Conservation (phyloP, 2,329 filamentous ascomycete species). For the Chrysoporthe austroafricana region DNA sequence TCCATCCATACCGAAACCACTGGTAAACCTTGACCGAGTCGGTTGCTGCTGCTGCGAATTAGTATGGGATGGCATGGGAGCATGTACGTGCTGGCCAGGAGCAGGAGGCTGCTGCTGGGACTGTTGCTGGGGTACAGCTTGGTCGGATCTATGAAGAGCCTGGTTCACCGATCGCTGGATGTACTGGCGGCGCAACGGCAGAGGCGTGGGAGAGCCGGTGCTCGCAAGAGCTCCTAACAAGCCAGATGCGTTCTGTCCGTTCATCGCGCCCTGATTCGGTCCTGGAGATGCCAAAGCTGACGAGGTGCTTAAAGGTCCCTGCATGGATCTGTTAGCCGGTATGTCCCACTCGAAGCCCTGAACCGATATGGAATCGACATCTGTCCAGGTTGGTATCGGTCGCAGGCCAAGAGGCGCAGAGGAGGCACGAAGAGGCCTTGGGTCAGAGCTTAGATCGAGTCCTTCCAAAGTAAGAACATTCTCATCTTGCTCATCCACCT, state of each 20-base stretch:
- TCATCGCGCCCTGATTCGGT: not conserved
- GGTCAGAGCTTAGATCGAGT: not conserved
- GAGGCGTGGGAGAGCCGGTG: not conserved
- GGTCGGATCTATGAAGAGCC: not conserved
- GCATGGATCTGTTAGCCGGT: not conserved
- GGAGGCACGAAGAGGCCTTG: not conserved
- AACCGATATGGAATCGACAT: not conserved
- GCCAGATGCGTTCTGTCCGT: not conserved
- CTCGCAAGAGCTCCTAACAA: no score
- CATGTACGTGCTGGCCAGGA: not conserved
- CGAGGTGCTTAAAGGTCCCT: not conserved
- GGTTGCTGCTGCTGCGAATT: not conserved
- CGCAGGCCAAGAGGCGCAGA: not conserved
- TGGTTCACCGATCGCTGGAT: not conserved
- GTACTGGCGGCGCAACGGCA: not conserved
- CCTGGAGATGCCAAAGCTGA: not conserved
- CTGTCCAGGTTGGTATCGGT: no score
- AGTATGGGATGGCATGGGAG: not conserved
- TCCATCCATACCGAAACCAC: not conserved
- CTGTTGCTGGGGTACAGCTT: not conserved
- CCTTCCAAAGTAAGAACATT: not conserved
- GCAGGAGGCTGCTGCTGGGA: not conserved
- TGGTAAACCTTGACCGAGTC: not conserved
- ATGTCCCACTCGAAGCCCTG: not conserved
- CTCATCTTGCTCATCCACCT: not conserved